Conservation (phyloP, 495 filamentous ascomycete genomes). For the Aspergillus steynii region DNA sequence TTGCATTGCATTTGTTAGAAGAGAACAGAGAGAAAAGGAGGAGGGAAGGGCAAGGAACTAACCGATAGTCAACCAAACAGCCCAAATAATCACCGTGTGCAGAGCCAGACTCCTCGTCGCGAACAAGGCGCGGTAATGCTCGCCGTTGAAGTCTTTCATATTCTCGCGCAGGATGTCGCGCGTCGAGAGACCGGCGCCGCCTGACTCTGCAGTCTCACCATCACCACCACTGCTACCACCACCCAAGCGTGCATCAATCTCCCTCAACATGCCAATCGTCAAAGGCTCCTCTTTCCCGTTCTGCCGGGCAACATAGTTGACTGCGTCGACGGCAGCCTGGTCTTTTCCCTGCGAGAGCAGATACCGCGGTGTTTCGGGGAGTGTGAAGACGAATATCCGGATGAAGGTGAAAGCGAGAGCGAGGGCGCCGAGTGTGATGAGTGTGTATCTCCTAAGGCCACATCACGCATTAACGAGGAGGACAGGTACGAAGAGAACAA, state of each 20-base stretch:
- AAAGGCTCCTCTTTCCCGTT: slow-evolving; percentile 31
- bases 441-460: slow-evolving; percentile 29
- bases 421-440: slow-evolving; percentile 31
- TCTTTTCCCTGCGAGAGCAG: slow-evolving; percentile 35
- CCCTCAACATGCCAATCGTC: slow-evolving; percentile 31
- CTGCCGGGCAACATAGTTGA: slow-evolving; percentile 32
- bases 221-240: slow-evolving; percentile 4
- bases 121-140: slow-evolving; percentile 30
- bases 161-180: slow-evolving; percentile 30
- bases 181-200: slow-evolving; percentile 14
- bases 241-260: slow-evolving; percentile 28
- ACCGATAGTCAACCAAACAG: slow-evolving; percentile 36
- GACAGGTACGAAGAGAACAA: too few relatives aligned
- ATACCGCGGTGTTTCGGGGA: slow-evolving; percentile 35
- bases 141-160: slow-evolving; percentile 29
- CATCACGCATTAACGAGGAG: too few relatives aligned
- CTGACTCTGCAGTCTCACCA: neutral
- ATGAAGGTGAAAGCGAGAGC: slow-evolving; percentile 31
- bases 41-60: neutral
- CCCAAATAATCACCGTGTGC: slow-evolving; percentile 30
- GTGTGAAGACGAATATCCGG: slow-evolving; percentile 33
- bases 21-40: neutral
- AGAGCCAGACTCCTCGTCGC: slow-evolving; percentile 22
- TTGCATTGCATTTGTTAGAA: neutral
- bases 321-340: slow-evolving; percentile 30